A percentile compares a stretch with the other conserved stretches of the same genome.
phyloP scores from a whole-genome alignment of 176 grass and related monocot genomes.

The Otatea glauca region DNA sequence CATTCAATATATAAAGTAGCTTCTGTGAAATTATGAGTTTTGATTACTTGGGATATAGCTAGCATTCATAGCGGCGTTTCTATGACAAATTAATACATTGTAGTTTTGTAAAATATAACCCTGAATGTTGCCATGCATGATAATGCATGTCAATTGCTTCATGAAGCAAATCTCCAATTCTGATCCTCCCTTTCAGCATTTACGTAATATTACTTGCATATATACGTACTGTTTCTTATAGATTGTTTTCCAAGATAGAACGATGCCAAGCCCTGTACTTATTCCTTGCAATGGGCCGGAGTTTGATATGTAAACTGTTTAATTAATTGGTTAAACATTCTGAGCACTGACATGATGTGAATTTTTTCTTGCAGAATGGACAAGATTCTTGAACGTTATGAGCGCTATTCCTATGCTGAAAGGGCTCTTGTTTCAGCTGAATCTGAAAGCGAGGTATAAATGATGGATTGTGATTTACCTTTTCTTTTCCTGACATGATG shows the following conservation, averaged over 20 bases:
- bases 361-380: slow-evolving; percentile 58
- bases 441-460: slow-evolving; percentile 66
- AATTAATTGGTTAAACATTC: neutral
- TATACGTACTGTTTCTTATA: neutral
- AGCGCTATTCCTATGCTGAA: slow-evolving; percentile 77
- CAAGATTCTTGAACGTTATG: slow-evolving; percentile 78
- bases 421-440: slow-evolving; percentile 64
- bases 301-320: neutral
- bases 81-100: neutral
- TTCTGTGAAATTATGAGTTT: neutral
- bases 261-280: neutral
- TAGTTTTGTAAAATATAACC: neutral
- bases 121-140: neutral
- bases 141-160: neutral
- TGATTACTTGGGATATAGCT: neutral
- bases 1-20: neutral
- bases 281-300: neutral
- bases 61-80: neutral
- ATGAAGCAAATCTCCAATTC: neutral
- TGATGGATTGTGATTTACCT: neutral
- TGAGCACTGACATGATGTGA: neutral
- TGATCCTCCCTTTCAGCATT: neutral
- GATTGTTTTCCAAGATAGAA: neutral
- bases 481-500: neutral
- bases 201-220: neutral